Percentiles rank a stretch among this genome's conserved stretches.
These are phyloP conservation scores for Meira miltonrushii DNA, from an alignment of 1,284 basidiomycete genomes.

Conservation along the genomic window DNA sequence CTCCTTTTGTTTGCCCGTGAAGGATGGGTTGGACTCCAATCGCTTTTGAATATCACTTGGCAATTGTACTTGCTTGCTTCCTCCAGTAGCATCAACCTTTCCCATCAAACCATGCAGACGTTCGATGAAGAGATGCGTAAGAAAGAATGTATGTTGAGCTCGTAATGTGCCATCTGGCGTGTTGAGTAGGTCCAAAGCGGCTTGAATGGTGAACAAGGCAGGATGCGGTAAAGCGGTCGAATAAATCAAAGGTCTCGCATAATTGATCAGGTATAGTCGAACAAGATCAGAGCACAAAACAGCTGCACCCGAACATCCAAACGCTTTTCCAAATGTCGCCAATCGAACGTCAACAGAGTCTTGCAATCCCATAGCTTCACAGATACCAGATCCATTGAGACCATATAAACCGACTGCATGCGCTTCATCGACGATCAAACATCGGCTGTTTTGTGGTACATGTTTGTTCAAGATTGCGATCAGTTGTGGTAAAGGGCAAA, in stretches of 20 bases:
- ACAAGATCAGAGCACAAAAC: constrained; percentile 68
- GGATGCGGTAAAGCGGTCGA: constrained; percentile 34
- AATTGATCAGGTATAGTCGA: constrained; percentile 82
- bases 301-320: constrained; percentile 59
- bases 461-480: constrained; percentile 60
- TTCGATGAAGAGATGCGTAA: not conserved
- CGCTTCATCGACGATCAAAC: constrained; percentile 67
- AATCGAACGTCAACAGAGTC: constrained; percentile 31
- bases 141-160: not conserved
- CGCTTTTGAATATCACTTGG: not conserved
- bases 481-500: constrained; percentile 69
- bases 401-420: constrained; percentile 74
- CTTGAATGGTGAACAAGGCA: constrained; percentile 61
- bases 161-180: not conserved
- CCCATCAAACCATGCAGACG: not conserved
- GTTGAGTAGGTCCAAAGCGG: constrained; percentile 71
- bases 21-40: not conserved
- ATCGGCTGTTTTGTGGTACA: constrained; percentile 15
- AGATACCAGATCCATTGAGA: constrained; percentile 25
- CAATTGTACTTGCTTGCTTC: not conserved
- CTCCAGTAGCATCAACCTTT: not conserved
- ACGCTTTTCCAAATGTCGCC: constrained; percentile 49
- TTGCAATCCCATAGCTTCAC: constrained; percentile 23
- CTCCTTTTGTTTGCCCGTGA: too few species aligned
- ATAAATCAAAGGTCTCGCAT: constrained; percentile 69